Base-by-base conservation (phyloP, 768 basidiomycete species). In the Russula ochroleuca region DNA sequence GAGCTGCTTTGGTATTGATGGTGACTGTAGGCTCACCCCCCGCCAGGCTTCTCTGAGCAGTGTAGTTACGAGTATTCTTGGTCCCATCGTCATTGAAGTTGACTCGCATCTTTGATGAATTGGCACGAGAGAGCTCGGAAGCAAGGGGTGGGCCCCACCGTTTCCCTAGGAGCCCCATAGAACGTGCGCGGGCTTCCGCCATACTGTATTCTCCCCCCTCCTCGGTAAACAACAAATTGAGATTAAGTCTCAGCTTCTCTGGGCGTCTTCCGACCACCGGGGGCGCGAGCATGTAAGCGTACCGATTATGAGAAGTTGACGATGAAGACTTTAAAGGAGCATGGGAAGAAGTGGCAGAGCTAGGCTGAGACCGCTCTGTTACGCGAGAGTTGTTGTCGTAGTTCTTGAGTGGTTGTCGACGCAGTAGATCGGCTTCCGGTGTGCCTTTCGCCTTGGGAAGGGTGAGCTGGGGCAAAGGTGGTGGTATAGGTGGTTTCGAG, bases 1-100 rank as follows among this genome's bases (percentile, higher is more conserved):
- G 80, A 4, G 97, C 97, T 67, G 93, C 92, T 73, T 94, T 95
- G 33, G 97, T 99, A 73, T 97, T 97, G 69, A 98, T 93, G 0
- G 97, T 99, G 7, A 98, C 87, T 0, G 92, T 93, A 5, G 91
- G 90, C 72, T 93, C 91, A 17, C 77, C 79, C 17, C 74, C 80
- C 33, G 74, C 75, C 62, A 77, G 72, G 45, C 79, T 81, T 75
- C 78, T 83, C 59, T 83, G 76, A 31, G 76, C 77, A 57, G 70
- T 69, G 11, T 72, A 73, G 59, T 77, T 75, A 62, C 71, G 69
- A 11, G 72, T 74, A 59, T 76, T 75, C 69, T 73, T 81, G 56
- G 75, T 75, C 3, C 80, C 82, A 58, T 83, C 83, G 62, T 84
- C 86, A 55, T 85, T 82, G 72, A 88, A 87, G 61, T 85, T 79